Conservation (phyloP, 352 stramenopile species). For the Plasmopara muralis region DNA sequence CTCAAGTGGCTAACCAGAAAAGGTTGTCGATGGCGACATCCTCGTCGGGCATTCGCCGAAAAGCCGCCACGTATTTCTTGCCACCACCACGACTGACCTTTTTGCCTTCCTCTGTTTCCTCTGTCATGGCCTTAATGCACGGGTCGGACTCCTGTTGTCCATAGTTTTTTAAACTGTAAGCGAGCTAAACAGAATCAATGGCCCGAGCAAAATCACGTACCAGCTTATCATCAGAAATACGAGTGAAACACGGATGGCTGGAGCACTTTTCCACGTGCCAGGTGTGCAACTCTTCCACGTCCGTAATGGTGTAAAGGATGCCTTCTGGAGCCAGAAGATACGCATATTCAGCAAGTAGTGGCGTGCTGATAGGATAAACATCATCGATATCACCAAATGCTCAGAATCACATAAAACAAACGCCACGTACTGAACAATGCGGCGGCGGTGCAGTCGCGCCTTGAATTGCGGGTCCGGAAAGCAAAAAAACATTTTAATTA, state of each 20-base stretch:
- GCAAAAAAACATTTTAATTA: constrained; percentile 98
- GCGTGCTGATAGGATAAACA: constrained; percentile 40
- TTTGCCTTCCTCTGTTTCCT: constrained; percentile 98
- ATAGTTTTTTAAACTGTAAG: too few species aligned
- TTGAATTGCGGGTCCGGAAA: constrained; percentile 99
- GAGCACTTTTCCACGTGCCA: constrained; percentile 96
- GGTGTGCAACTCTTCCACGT: constrained; percentile 96
- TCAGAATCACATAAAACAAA: background rate
- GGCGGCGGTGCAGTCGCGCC: constrained; percentile 93
- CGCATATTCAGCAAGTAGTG: constrained; percentile 96
- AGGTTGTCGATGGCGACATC: constrained; percentile 53
- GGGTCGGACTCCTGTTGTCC: constrained; percentile 68
- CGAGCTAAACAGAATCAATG: background rate
- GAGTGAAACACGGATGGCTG: constrained; percentile 90
- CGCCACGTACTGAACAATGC: constrained; percentile 79
- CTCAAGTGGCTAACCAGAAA: constrained; percentile 39
- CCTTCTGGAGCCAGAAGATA: constrained; percentile 90
- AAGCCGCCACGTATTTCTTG: constrained; percentile 86
- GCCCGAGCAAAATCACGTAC: constrained; percentile 20
- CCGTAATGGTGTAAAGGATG: constrained; percentile 98
- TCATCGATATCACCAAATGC: background rate
- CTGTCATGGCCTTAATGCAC: constrained; percentile 93
- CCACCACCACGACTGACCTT: constrained; percentile 91
- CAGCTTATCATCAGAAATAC: constrained; percentile 83
- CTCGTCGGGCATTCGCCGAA: constrained; percentile 60